A percentile compares a stretch with the other conserved stretches of the same genome.
phyloP scores from a whole-genome alignment of 345 rosid genomes.

The Linum trigynum region DNA sequence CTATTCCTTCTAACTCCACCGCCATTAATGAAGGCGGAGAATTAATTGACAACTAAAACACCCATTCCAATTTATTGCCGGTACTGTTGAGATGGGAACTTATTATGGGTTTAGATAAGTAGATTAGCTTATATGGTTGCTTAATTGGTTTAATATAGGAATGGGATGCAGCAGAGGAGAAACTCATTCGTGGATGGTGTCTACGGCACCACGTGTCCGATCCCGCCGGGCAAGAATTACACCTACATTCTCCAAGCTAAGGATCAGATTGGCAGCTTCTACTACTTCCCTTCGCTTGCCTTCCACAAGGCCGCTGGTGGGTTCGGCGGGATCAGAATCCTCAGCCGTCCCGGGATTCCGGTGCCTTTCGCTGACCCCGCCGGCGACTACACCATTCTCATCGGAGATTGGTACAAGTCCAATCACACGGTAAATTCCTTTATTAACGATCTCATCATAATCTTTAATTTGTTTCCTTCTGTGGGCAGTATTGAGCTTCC shows the following conservation, averaged over 20 bases:
- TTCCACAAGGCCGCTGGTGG: conserved; percentile 94
- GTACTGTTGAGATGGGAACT: background rate
- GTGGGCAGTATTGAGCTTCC: background rate
- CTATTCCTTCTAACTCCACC: background rate
- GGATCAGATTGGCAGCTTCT: conserved; percentile 91
- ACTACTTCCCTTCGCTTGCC: conserved; percentile 84
- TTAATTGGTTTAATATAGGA: conserved; percentile 30
- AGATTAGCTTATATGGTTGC: background rate
- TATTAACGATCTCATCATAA: background rate
- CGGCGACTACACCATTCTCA: conserved; percentile 66
- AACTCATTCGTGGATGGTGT: conserved; percentile 80
- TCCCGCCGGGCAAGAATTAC: conserved; percentile 75
- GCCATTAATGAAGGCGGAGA: background rate
- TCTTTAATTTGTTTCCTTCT: no score
- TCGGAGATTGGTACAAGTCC: conserved; percentile 71
- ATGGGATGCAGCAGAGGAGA: conserved; percentile 74
- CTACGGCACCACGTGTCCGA: conserved; percentile 78
- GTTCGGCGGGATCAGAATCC: conserved; percentile 69
- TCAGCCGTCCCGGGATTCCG: conserved; percentile 73
- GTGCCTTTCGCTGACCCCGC: conserved; percentile 80
- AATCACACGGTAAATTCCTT: conserved; percentile 47
- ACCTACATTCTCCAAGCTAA: conserved; percentile 74
- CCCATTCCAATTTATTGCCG: background rate
- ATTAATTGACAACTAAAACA: background rate
- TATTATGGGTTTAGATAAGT: no score